These are phyloP conservation scores for Pichia kluyveri DNA, from an alignment of 805 yeast genomes.

Conservation along the genomic window DNA sequence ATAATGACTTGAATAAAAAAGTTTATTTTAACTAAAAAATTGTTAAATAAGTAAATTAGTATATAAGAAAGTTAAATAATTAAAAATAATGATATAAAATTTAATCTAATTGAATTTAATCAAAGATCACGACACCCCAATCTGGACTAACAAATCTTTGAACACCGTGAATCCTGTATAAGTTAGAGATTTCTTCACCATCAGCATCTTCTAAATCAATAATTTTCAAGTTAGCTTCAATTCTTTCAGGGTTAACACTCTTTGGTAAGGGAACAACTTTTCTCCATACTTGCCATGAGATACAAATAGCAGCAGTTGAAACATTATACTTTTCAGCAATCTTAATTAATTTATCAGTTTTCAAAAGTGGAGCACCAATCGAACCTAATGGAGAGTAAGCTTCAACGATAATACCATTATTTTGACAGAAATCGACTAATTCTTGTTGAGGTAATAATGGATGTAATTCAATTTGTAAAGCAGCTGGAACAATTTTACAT, in stretches of 20 bases:
- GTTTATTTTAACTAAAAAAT: not conserved
- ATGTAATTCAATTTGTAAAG: slow-evolving; percentile 70
- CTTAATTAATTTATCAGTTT: slow-evolving; percentile 32
- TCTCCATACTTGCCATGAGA: slow-evolving; percentile 53
- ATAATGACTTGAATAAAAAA: slow-evolving; percentile 1
- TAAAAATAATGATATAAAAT: not conserved
- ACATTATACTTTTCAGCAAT: slow-evolving; percentile 38
- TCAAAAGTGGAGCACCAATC: slow-evolving; percentile 42
- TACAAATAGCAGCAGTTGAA: slow-evolving; percentile 41
- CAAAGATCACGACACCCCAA: slow-evolving; percentile 7
- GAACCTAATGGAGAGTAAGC: slow-evolving; percentile 80
- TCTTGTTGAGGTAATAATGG: slow-evolving; percentile 63
- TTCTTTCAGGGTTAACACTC: slow-evolving; percentile 24
- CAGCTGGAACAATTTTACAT: slow-evolving; percentile 52
- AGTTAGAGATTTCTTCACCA: slow-evolving; percentile 1
- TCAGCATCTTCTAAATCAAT: slow-evolving; percentile 30
- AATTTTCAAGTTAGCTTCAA: slow-evolving; percentile 28
- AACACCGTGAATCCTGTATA: not conserved
- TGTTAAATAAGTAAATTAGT: not conserved
- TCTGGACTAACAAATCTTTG: slow-evolving; percentile 9
- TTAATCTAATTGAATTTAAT: not conserved
- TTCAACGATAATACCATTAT: slow-evolving; percentile 49
- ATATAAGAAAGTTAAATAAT: not conserved
- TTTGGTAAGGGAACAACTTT: slow-evolving; percentile 35
- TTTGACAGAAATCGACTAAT: slow-evolving; percentile 42